A percentile compares a stretch with the other conserved stretches of the same genome.
Evolutionary conservation across 768 basidiomycete genomes (phyloP).

Genomic region (Lactarius akahatsu): DNA sequence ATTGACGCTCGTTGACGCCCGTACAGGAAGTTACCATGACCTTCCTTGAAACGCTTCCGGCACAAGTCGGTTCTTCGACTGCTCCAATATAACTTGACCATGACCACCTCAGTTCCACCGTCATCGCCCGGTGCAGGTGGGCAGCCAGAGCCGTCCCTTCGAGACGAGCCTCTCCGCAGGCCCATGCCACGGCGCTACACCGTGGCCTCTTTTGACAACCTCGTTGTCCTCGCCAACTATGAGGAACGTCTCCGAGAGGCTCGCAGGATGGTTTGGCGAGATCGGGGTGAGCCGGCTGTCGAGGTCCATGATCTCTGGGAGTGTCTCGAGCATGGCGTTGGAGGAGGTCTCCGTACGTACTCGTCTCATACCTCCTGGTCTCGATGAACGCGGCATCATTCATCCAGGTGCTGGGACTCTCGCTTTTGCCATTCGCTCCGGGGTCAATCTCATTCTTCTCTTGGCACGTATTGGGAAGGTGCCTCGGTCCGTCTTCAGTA

Average conservation of each 20-base stretch:
- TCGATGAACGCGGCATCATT: background rate
- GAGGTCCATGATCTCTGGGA: conserved; percentile 62
- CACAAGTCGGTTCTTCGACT: background rate
- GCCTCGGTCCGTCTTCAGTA: conserved; percentile 2
- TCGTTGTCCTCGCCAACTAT: conserved; percentile 84
- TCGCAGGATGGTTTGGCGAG: conserved; percentile 79
- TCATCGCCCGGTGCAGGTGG: background rate
- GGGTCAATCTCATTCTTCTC: conserved; percentile 77
- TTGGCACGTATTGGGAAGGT: conserved; percentile 60
- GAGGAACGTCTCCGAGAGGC: conserved; percentile 73
- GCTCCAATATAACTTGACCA: background rate
- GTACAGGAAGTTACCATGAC: too few species aligned
- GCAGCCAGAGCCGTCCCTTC: background rate
- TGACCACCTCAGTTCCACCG: conserved; percentile 1
- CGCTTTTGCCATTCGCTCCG: conserved; percentile 79
- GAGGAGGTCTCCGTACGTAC: conserved; percentile 69
- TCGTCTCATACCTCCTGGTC: background rate
- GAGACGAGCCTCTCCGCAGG: conserved; percentile 35
- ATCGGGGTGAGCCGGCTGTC: conserved; percentile 73
- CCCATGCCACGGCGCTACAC: conserved; percentile 56
- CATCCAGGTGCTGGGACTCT: conserved; percentile 74
- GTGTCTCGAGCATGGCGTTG: conserved; percentile 67
- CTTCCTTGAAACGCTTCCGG: background rate
- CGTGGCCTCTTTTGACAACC: conserved; percentile 71
- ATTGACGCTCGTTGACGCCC: background rate